Base-by-base conservation (phyloP, 257 asterid genomes). In the Solanum bulbocastanum region DNA sequence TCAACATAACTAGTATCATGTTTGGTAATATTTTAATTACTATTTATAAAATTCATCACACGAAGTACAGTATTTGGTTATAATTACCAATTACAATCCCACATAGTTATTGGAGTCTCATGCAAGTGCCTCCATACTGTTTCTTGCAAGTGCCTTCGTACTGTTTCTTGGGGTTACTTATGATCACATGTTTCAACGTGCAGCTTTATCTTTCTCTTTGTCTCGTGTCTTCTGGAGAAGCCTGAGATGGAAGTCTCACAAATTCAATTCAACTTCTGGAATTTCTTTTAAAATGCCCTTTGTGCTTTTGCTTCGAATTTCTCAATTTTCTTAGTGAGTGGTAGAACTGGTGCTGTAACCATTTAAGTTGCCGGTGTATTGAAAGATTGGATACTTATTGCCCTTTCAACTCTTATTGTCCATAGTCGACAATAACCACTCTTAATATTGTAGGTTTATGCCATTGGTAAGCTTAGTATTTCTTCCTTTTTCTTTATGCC, bases 271-370 rank as follows among this genome's bases (percentile, higher is more conserved):
- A 97, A 95, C 87, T 88, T 92, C 52, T 95, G 98, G 99, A 95
- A 96, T 91, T 97, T 97, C 93, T 94, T 97, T 96, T 97, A 98
- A 36, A 97, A 96, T 90, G 98, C 99, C 42, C 93, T 96, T 42
- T 92, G 96, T 91, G 98, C 99, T 33, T 15, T 49, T 49, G 8
- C 60, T 49, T 87, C 96, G 93, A 97, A 97, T 92, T 94, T 97
- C 93, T 96, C 98, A 84, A 96, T 97, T 86, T 96, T 97, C 91
- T 91, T 95, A 88, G 99, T 94, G 30, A 94, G 60, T 49, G 60
- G 22, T 15, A 49, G 60, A 49, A 49, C 60, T 1, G 60, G 22
- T 49, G 60, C 8, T 15, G 22, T 49, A 49, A 49, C 60, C 60
- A 49, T 49, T 15, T 49, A 49, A 49, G 22, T 96, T 73, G 99